Evolutionary conservation across 768 basidiomycete genomes (phyloP), one percentile per base, ranked within the genome.

Genomic region (Suillus sp.): DNA sequence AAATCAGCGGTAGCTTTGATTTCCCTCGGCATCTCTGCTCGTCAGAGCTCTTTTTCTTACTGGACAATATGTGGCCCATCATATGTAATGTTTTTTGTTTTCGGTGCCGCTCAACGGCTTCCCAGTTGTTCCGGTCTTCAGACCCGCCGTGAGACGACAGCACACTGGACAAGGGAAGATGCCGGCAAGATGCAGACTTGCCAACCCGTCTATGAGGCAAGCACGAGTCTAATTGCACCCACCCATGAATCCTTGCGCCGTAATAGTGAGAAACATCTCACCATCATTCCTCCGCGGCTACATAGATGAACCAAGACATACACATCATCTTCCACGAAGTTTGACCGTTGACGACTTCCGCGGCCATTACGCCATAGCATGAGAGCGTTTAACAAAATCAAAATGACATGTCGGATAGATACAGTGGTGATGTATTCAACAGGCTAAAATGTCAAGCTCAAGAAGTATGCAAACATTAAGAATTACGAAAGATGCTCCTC

Each of bases 1-100:
- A 54, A 72, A 61, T 57, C 67, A 63, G 47, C 63, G 27, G 64
- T 56, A 54, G 64, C 27, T 34, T 20, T 55, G n/a, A 14, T 55
- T 25, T 37, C 6, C n/a, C 14, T 14, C 34, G 22, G 63, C 34
- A 27, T 30, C 50, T 30, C 27, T n/a, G 27, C 25, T 45, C 3
- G 18, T 38, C 16, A 22, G 18, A 8, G 18, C 27, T 34, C 27
- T 59, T 55, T 32, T 9, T 25, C 22, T 30, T 22, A 34, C 13
- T 35, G 30, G 22, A 37, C 43, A 56, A 34, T 56, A 20, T 61
- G 25, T 34, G 32, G 32, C 32, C 32, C 55, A 18, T 20, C 18
- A 27, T 40, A 11, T 38, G 16, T 38, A 25, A 56, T 56, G 25
- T 18, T n/a, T 55, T 9, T 22, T 22, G 13, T 18, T 35, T 55